Evolutionary conservation across 495 filamentous ascomycete genomes (phyloP), one percentile per base, ranked within the genome.

Genomic region (Copromyces sp.): DNA sequence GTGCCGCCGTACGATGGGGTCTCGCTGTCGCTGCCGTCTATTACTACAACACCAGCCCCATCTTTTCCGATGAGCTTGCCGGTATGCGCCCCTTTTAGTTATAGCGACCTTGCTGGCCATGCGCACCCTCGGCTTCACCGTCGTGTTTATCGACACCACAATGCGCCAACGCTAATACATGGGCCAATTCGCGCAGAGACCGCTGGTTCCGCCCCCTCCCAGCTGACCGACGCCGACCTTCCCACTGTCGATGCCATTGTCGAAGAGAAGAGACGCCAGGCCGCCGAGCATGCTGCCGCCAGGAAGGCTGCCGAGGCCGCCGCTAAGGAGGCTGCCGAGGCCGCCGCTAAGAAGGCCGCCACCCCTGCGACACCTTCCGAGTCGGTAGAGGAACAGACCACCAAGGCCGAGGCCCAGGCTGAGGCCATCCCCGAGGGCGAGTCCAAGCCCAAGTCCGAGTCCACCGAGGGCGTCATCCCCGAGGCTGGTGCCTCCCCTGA

Each of bases 11-110:
- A 72, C 86, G 94, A 81, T 90, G 93, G 86, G 93, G 89, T 70
- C 76, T 95, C 65, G 94, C 93, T n/a, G 83, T 81, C 69, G 94
- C 84, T 32, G 88, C 88, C n/a, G 80, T 97, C 40, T 99, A 98
- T 84, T 97, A 90, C 79, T 99, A 98, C 81, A 94, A 94, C 82
- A 98, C 94, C 47, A 94, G 90, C 80, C 87, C 87, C 74, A 84
- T 92, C 44, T 98, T 99, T 81, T 91, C 94, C 14, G 90, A 98
- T 78, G 89, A 94, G 82, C 89, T 91, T 40, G 82, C 87, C 70
- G 87, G 95, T 97, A 86, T 72, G 91, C 77, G 35, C 68, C 44
- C 59, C 11, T 9, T 41, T 14, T 42, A 8, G 40, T 17, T 35
- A 14, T 11, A 40, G 4, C 69, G 4, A 11, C 12, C n/a, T 44